These are phyloP conservation scores for Lagenaria siceraria DNA, from an alignment of 306 rosid genomes.

Conservation along the genomic window DNA sequence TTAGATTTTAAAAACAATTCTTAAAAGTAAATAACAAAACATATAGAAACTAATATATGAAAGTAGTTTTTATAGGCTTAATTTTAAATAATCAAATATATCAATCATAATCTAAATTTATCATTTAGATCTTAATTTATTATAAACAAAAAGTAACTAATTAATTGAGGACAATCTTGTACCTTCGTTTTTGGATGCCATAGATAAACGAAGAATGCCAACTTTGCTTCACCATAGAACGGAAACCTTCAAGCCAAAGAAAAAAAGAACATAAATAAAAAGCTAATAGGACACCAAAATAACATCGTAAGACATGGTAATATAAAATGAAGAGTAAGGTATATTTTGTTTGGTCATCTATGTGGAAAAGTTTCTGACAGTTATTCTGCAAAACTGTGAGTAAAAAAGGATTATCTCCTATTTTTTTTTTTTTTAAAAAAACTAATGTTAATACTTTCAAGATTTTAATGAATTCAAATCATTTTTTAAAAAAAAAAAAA, in stretches of 20 bases:
- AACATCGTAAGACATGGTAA: background rate
- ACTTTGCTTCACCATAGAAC: conserved; percentile 78
- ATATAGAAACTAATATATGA: too few relatives aligned
- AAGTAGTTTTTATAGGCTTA: too few relatives aligned
- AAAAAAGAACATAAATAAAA: background rate
- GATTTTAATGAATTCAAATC: background rate
- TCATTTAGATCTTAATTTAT: too few relatives aligned
- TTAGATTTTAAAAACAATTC: too few relatives aligned
- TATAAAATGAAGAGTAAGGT: background rate
- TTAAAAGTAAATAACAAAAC: too few relatives aligned
- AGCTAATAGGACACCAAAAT: background rate
- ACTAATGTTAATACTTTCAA: background rate
- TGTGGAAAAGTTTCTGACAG: background rate
- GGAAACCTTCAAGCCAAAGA: conserved; percentile 60
- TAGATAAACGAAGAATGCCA: conserved; percentile 70
- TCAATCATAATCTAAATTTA: too few relatives aligned
- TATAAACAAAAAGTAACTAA: too few relatives aligned
- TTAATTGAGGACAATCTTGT: too few relatives aligned
- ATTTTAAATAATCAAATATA: too few relatives aligned
- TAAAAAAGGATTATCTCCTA: background rate
- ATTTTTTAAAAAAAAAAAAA: too few relatives aligned
- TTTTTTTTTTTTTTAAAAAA: background rate
- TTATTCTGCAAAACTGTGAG: background rate
- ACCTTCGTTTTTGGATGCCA: conserved; percentile 91
- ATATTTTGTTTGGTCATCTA: background rate